Conservation (phyloP, 768 basidiomycete species). For the Daedaleopsis nitida region DNA sequence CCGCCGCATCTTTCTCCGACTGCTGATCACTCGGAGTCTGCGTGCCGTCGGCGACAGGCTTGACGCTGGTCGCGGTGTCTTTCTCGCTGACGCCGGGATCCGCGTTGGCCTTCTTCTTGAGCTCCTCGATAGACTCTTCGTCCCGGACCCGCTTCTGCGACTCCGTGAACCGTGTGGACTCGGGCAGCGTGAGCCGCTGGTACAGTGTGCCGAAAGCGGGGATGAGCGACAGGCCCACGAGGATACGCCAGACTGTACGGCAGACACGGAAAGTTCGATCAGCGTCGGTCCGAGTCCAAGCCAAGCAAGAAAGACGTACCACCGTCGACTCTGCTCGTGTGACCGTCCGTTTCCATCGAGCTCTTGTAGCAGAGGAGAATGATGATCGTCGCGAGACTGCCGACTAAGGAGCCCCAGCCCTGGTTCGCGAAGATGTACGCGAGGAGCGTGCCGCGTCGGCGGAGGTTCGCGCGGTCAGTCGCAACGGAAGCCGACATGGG, state of each 20-base stretch:
- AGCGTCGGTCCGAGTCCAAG: not conserved
- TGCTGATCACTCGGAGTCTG: conserved; percentile 14
- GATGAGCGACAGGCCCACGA: conserved; percentile 71
- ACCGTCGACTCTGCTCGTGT: conserved; percentile 70
- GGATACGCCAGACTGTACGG: conserved; percentile 66
- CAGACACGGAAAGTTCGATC: too few relatives aligned
- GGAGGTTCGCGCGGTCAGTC: conserved; percentile 63
- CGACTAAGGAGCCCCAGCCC: conserved; percentile 75
- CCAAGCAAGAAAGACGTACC: conserved; percentile 42
- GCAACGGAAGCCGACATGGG: conserved; percentile 75
- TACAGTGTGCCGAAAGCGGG: conserved; percentile 78
- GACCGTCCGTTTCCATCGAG: conserved; percentile 58
- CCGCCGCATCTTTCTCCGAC: not conserved
- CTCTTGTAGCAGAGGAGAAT: conserved; percentile 64
- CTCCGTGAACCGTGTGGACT: conserved; percentile 58
- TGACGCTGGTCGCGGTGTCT: conserved; percentile 22
- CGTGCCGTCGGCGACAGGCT: conserved; percentile 4
- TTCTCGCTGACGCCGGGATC: conserved; percentile 25
- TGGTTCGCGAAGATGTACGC: conserved; percentile 77
- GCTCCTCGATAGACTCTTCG: conserved; percentile 32
- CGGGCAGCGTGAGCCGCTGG: conserved; percentile 72
- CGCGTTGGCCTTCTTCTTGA: conserved; percentile 33
- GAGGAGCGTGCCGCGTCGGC: conserved; percentile 73
- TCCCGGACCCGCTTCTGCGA: conserved; percentile 37
- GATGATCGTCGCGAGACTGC: conserved; percentile 62